These are phyloP conservation scores for Aspergillus pseudotamarii DNA, from an alignment of 2,329 filamentous ascomycete genomes.

Conservation along the genomic window DNA sequence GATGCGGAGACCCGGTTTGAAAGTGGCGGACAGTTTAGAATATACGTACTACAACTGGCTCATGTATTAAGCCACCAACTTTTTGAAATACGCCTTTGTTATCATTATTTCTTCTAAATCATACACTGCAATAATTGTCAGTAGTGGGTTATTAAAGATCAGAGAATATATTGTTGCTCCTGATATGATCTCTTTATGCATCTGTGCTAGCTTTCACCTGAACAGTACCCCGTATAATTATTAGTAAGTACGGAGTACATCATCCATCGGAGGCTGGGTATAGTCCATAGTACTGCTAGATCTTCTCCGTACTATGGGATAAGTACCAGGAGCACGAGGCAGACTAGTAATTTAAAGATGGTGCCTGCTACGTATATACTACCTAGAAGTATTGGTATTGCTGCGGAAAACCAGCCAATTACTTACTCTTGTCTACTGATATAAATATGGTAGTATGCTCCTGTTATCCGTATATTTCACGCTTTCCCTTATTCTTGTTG, in stretches of 20 bases:
- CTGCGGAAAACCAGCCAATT: no score
- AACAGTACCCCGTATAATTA: background rate
- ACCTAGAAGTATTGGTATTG: no score
- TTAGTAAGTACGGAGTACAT: background rate
- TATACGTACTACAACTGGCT: background rate
- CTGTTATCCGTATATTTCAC: no score
- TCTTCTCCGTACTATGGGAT: background rate
- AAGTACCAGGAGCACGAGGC: background rate
- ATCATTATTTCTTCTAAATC: background rate
- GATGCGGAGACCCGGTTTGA: constrained; percentile 8
- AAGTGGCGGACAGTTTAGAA: background rate
- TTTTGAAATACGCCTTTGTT: background rate
- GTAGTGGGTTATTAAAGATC: background rate
- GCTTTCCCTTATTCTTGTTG: no score
- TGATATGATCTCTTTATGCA: background rate
- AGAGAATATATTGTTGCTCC: background rate
- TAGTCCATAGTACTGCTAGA: background rate
- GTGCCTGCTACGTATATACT: background rate
- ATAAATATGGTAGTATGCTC: no score
- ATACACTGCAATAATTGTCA: background rate
- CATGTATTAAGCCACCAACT: background rate
- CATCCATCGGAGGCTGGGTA: no score
- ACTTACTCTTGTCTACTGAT: no score
- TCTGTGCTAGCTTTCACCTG: background rate
- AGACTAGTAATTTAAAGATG: background rate